Conservation (phyloP, 768 basidiomycete genomes). For the Boletus sensibilis region DNA sequence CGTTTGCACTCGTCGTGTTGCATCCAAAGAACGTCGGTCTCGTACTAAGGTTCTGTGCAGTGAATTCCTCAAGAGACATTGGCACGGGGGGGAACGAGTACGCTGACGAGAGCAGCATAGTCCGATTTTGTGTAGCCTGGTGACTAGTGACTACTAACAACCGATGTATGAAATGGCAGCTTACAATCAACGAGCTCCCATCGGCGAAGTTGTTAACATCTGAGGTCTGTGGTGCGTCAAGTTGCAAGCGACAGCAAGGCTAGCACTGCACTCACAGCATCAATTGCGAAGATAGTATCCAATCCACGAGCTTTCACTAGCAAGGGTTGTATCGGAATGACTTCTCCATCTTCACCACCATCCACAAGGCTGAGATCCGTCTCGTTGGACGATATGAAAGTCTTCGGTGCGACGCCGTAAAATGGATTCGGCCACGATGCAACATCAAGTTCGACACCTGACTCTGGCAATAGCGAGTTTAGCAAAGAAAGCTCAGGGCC, state of each 20-base stretch:
- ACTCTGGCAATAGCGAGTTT: slow-evolving; percentile 24
- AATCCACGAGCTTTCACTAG: slow-evolving; percentile 44
- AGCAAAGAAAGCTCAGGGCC: slow-evolving; percentile 19
- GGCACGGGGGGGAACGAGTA: slow-evolving; percentile 37
- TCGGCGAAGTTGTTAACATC: slow-evolving; percentile 21
- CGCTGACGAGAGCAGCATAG: slow-evolving; percentile 32
- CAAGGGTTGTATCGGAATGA: slow-evolving; percentile 50
- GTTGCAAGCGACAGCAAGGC: not conserved
- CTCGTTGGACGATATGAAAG: slow-evolving; percentile 36
- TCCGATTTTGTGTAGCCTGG: slow-evolving; percentile 39
- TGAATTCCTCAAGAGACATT: slow-evolving; percentile 27
- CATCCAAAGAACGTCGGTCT: slow-evolving; percentile 51
- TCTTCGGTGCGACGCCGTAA: slow-evolving; percentile 33
- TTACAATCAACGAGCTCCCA: slow-evolving; percentile 29
- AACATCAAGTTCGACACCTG: slow-evolving; percentile 28
- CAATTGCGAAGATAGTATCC: slow-evolving; percentile 52
- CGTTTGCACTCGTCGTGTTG: slow-evolving; percentile 23
- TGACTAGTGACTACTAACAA: not conserved
- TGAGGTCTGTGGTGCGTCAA: slow-evolving; percentile 6
- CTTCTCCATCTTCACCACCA: slow-evolving; percentile 43
- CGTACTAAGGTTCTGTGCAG: slow-evolving; percentile 35
- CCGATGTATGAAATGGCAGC: not conserved
- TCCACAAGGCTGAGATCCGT: slow-evolving; percentile 37
- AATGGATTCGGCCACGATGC: slow-evolving; percentile 40
- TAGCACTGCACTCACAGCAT: slow-evolving; percentile 31